These are phyloP conservation scores for Davidsoniella virescens DNA, from an alignment of 2,329 filamentous ascomycete species.

Conservation along the genomic window DNA sequence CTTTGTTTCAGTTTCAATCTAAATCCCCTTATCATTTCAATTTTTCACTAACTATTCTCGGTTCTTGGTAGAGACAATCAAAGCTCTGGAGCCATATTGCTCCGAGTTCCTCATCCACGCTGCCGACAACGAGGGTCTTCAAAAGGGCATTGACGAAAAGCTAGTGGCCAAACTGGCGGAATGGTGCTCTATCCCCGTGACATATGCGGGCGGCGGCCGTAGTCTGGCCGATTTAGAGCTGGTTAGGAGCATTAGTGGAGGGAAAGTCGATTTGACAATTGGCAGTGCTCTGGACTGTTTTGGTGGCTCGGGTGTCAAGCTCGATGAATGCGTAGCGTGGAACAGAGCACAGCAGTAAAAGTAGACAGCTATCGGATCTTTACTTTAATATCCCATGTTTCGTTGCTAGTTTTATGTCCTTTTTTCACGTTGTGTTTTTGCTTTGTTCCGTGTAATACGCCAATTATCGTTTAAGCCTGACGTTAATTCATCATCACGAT, in stretches of 20 bases:
- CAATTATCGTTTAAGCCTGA: too few relatives aligned
- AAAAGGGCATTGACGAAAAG: slow-evolving; percentile 76
- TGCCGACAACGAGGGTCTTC: slow-evolving; percentile 88
- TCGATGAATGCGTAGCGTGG: slow-evolving; percentile 82
- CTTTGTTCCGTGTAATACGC: too few relatives aligned
- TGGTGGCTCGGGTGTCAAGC: slow-evolving; percentile 70
- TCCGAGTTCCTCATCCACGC: slow-evolving; percentile 95
- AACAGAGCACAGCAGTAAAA: slow-evolving; percentile 37
- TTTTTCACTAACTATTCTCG: background rate
- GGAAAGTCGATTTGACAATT: slow-evolving; percentile 84
- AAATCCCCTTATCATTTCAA: too few relatives aligned
- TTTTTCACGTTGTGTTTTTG: too few relatives aligned
- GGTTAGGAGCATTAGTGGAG: slow-evolving; percentile 62
- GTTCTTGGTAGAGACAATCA: slow-evolving; percentile 51
- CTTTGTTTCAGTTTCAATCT: too few relatives aligned
- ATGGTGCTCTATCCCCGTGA: slow-evolving; percentile 87
- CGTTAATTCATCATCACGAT: too few relatives aligned
- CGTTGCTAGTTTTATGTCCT: too few relatives aligned
- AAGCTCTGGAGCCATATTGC: slow-evolving; percentile 72
- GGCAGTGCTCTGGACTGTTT: slow-evolving; percentile 95
- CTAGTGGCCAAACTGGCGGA: slow-evolving; percentile 60
- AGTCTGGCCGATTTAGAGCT: slow-evolving; percentile 66
- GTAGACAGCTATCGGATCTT: background rate
- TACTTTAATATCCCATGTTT: too few relatives aligned
- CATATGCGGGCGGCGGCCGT: slow-evolving; percentile 88